Evolutionary conservation across 1,139 yeast genomes (phyloP), one percentile per base, ranked within the genome.

Genomic region (Debaryomyces subglobosus): DNA sequence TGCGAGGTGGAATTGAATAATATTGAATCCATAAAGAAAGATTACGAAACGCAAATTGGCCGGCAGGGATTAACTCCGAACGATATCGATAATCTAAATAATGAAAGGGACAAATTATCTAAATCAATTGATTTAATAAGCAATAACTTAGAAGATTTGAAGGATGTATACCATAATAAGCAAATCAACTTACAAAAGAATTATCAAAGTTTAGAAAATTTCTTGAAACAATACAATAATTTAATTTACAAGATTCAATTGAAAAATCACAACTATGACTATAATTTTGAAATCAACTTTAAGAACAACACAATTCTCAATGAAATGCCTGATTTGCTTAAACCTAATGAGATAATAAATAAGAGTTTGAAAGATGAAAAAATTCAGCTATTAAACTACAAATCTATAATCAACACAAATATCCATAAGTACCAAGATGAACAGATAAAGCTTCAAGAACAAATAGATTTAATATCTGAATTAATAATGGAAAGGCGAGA

Each of bases 351-450:
- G 7, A 61, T 73, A 18, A 62, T 76, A 3, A 62, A 69, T 48
- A 74, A 68, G 51, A 56, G 61, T 23, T 59, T 78, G 24, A 70
- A 71, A 47, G 67, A 73, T 29, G 80, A 72, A 40, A 75, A 61
- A 56, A 61, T 57, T 20, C 71, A 71, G 46, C 65, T 85, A 20
- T 67, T 76, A 49, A 67, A 74, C 41, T 67, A 81, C 51, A 77
- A 86, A 52, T 72, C 73, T 39, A 73, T 72, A 30, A 71, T 86
- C 23, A 74, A 77, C 45, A 63, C 70, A 7, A 72, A 74, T 40
- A 77, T 80, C 15, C 83, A 84, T 60, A 69, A 67, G 29, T 67
- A 78, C 21, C 87, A 85, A 57, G 89, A 84, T 49, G 86, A 85
- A 36, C 72, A 78, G 5, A 74, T 83, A 23, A 73, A 76, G 55